Conservation (phyloP, 2,329 filamentous ascomycete species). For the Fusarium sarcochroum region DNA sequence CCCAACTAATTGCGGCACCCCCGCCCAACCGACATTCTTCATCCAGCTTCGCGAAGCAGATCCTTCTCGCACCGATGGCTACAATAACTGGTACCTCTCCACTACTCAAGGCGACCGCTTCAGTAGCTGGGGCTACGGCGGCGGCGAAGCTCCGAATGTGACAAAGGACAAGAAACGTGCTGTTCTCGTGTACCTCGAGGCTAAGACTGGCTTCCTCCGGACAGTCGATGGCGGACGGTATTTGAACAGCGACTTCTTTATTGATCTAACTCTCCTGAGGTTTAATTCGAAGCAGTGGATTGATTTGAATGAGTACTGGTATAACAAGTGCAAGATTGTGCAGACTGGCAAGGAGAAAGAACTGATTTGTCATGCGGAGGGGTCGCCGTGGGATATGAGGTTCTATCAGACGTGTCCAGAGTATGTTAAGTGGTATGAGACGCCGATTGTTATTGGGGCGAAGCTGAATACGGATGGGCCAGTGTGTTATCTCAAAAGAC, state of each 20-base stretch:
- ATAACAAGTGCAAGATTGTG: constrained; percentile 3
- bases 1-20: constrained; percentile 13
- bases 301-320: background rate
- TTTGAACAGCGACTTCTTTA: constrained; percentile 3
- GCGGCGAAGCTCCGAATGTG: background rate
- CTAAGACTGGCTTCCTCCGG: constrained; percentile 4
- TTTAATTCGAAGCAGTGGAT: background rate
- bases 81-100: constrained; percentile 4
- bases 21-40: constrained; percentile 17
- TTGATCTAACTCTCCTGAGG: background rate
- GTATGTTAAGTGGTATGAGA: background rate
- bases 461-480: background rate
- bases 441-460: background rate
- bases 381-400: background rate
- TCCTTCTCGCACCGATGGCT: constrained; percentile 4
- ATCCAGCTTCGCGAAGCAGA: constrained; percentile 26
- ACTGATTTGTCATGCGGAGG: constrained; percentile 5
- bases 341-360: constrained; percentile 2
- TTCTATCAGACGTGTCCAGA: constrained; percentile 15
- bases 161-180: background rate
- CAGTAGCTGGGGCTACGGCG: background rate
- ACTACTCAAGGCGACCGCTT: background rate
- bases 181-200: background rate
- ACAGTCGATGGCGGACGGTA: background rate
- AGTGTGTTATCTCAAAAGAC: background rate